Evolutionary conservation across 805 yeast species (phyloP), one percentile per base, ranked within the genome.

Genomic region (Metschnikowia reukaufii): DNA sequence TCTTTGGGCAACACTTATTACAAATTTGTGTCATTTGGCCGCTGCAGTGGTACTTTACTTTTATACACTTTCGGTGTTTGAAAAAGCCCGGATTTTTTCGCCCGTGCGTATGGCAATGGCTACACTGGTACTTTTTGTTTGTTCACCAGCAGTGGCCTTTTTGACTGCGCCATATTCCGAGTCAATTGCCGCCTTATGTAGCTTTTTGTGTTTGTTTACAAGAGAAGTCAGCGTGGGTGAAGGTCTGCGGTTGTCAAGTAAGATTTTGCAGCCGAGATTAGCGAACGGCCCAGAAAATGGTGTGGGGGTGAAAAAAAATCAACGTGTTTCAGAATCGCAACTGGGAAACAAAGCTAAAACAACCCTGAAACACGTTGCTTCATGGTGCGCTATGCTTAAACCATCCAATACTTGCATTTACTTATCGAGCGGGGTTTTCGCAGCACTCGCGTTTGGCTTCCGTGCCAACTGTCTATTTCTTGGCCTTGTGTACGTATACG

Each of bases 131-230:
- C 57, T 86, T 13, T 83, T 78, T 50, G 63, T 82, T 0, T 48
- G 85, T n/a, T 80, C 86, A 16, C 89, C 96, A 2, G 90, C 88
- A 0, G 96, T 96, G 0, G 76, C 89, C 0, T 92, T 90, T 59
- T 68, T 88, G 34, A 73, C 85, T 0, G 77, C 83, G 1, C 81
- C 87, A 2, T 92, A 91, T 62, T 74, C 95, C 0, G 99, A 92
- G 65, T 78, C 89, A 17, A 55, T 78, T 15, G 82, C 89, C 32
- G 83, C 88, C 19, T 65, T 83, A 12, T 62, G 83, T 35, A 70
- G 86, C 27, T 80, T 85, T 36, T 6, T 63, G 1, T 92, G 86
- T 1, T 56, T 89, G 33, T 72, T 65, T 21, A 56, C 79, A 2
- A 72, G 89, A 47, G 79, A 78, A 45, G 23, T 54, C 1, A 58